Conservation (phyloP, 148 eudicot genomes). For the Chenopodium berlandieri region DNA sequence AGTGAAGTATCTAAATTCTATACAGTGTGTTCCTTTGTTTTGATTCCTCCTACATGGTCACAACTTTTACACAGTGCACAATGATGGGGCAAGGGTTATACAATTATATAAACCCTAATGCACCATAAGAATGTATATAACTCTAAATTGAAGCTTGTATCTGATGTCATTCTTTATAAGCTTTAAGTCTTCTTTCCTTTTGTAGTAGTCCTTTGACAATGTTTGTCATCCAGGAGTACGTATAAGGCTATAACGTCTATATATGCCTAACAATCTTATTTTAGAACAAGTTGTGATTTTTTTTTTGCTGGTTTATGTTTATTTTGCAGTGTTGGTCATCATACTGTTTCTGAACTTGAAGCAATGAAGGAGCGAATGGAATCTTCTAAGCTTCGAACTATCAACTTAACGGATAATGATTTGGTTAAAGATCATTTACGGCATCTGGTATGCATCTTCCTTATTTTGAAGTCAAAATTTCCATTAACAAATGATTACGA, state of each 20-base stretch:
- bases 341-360: conserved; percentile 68
- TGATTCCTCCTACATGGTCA: neutral
- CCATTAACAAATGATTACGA: neutral
- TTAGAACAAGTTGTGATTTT: neutral
- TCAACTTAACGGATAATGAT: conserved; percentile 77
- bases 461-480: neutral
- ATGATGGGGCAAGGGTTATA: neutral
- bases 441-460: conserved; percentile 59
- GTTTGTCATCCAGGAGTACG: neutral
- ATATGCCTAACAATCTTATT: neutral
- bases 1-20: neutral
- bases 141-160: neutral
- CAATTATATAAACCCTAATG: neutral
- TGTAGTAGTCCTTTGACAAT: neutral
- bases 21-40: neutral
- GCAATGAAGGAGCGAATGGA: conserved; percentile 77
- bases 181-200: neutral
- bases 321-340: conserved; percentile 84
- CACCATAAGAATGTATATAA: neutral
- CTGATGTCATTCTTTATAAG: neutral
- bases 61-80: neutral
- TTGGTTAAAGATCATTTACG: conserved; percentile 95
- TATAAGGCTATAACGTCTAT: neutral
- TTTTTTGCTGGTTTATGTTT: neutral
- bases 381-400: conserved; percentile 61